Base-by-base conservation (phyloP, 2,329 filamentous ascomycete genomes). In the Hirsutella thompsonii region DNA sequence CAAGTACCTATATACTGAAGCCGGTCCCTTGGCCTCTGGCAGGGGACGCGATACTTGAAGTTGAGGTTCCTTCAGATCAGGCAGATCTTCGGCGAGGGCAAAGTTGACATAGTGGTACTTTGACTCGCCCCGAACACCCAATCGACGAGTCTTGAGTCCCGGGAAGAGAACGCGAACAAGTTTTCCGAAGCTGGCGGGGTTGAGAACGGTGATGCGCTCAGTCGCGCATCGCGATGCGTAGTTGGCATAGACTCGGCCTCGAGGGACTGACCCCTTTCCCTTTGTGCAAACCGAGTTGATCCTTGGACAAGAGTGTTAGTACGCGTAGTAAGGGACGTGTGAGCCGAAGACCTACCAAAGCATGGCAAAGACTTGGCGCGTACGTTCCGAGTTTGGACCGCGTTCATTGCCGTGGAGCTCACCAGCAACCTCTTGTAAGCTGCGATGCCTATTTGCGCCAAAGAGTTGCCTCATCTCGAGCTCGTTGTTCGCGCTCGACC, bases 141-240 rank as follows among this genome's bases (percentile, higher is more conserved):
- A 70, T 48, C 92, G 77, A 44, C 92, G 76, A 26, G 92, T 98
- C 62, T 94, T 90, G 19, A 98, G 81, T 34, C 89, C 90, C 0
- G 92, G 90, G 52, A 96, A 98, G 39, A 98, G 83, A 32, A 98
- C 90, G 26, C 92, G 80, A 28, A 98, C 92, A 35, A 98, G 76
- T 62, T 98, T 98, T 42, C 92, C 92, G 62, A 98, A 98, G 21
- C 90, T 96, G 9, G 92, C 92, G 34, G 92, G 92, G 55, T 98
- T 98, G 43, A 98, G 66, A 9, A 94, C 89, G 1, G 92, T 93
- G 32, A 96, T 93, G 55, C 89, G 79, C 57, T 96, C 89, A 5
- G 83, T 93, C 35, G 86, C 89, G 61, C 92, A 98, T 47, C 86
- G 79, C 20, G 85, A 88, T 37, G 90, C 92, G 60, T 98, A 98